A percentile compares a stretch with the other conserved stretches of the same genome.
phyloP scores from a whole-genome alignment of 495 filamentous ascomycete genomes.

The Platismatia glauca region DNA sequence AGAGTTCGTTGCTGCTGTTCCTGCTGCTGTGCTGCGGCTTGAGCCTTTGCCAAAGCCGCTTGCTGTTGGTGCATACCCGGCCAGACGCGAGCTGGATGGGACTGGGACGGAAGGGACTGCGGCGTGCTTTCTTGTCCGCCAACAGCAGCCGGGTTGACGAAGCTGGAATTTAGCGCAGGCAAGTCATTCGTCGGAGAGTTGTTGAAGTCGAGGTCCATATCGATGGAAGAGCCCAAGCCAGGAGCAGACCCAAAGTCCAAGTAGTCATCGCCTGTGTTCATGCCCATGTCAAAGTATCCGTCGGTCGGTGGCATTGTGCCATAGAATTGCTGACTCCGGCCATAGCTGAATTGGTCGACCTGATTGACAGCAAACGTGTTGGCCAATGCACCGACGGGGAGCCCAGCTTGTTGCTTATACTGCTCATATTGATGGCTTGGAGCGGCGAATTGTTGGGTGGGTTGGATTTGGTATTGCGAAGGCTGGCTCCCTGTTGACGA shows the following conservation, averaged over 20 bases:
- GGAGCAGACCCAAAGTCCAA: slow-evolving; percentile 52
- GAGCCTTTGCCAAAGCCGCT: slow-evolving; percentile 68
- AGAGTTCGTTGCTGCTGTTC: slow-evolving; percentile 37
- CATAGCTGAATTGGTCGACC: slow-evolving; percentile 43
- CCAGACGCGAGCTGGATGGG: slow-evolving; percentile 62
- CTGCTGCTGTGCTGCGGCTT: slow-evolving; percentile 59
- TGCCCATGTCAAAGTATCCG: slow-evolving; percentile 38
- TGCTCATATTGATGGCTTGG: slow-evolving; percentile 90
- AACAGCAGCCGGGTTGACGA: slow-evolving; percentile 63
- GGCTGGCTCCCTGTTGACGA: slow-evolving; percentile 30
- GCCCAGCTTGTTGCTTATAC: slow-evolving; percentile 84
- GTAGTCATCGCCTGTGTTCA: slow-evolving; percentile 43
- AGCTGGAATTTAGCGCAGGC: slow-evolving; percentile 39
- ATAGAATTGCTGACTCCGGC: slow-evolving; percentile 40
- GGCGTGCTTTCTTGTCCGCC: slow-evolving; percentile 46
- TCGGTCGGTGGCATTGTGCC: slow-evolving; percentile 33
- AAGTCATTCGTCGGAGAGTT: slow-evolving; percentile 39
- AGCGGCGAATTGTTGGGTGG: slow-evolving; percentile 53
- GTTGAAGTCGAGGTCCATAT: slow-evolving; percentile 52
- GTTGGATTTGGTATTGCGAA: slow-evolving; percentile 30
- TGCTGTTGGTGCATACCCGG: slow-evolving; percentile 83
- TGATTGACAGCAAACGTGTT: slow-evolving; percentile 60
- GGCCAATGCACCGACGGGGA: slow-evolving; percentile 68
- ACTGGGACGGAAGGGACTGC: slow-evolving; percentile 36
- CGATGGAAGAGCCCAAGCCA: slow-evolving; percentile 34